These are phyloP conservation scores for Calocybe cyanea DNA, from an alignment of 768 basidiomycete genomes.

Conservation along the genomic window DNA sequence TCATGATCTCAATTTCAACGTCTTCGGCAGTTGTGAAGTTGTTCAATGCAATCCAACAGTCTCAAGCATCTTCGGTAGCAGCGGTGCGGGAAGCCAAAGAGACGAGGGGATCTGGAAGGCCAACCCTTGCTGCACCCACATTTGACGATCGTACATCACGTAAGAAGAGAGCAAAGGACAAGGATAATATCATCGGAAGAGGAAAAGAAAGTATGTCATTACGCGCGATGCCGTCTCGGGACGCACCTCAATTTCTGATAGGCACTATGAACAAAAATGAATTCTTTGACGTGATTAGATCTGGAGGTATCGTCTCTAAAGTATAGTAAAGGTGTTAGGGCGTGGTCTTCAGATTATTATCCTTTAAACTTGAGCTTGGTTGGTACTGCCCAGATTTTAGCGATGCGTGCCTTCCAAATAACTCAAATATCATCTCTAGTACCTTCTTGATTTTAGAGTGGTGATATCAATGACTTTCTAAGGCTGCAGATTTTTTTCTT, in stretches of 20 bases:
- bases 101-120: slow-evolving; percentile 67
- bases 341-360: no score
- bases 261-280: slow-evolving; percentile 63
- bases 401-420: no score
- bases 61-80: slow-evolving; percentile 54
- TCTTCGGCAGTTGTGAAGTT: slow-evolving; percentile 64
- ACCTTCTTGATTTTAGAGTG: no score
- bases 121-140: slow-evolving; percentile 63
- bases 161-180: slow-evolving; percentile 46
- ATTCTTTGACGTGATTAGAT: slow-evolving; percentile 81
- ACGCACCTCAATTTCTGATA: slow-evolving; percentile 21
- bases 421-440: no score
- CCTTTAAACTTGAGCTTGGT: no score
- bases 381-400: no score
- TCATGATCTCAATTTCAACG: no score
- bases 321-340: no score
- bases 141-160: slow-evolving; percentile 41
- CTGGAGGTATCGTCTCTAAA: slow-evolving; percentile 77
- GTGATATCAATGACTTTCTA: no score
- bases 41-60: slow-evolving; percentile 84
- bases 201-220: slow-evolving; percentile 52
- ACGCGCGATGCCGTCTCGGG: not conserved
- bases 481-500: no score
- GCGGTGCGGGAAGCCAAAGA: slow-evolving; percentile 58
- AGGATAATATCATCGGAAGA: slow-evolving; percentile 49